Base-by-base conservation (phyloP, 1,139 yeast species). In the Kurtzmaniella natalensis region DNA sequence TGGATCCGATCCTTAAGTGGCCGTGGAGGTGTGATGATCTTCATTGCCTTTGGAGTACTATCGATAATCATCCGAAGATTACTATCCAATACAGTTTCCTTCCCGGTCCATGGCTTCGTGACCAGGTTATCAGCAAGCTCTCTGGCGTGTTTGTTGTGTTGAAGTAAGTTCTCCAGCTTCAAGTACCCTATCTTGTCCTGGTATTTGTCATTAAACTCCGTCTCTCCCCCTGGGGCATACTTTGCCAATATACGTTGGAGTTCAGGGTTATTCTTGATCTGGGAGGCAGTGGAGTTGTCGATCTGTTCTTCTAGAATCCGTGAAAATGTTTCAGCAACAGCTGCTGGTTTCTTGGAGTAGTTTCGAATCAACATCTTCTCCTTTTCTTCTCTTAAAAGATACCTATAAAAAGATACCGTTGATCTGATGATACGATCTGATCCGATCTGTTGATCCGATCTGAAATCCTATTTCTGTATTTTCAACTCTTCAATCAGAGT, bases 31-130 rank as follows among this genome's bases (percentile, higher is more conserved):
- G 60, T 51, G 3, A 57, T 44, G 11, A 62, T 42, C 9, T 59
- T 36, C 27, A 69, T 43, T 1, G 78, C 76, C 41, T 71, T 75
- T 17, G 80, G 72, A 6, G 66, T 60, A 48, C 57, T 47, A 35
- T 85, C 95, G 15, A 72, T 56, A 3, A 83, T 52, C 88, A 82
- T 80, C 28, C 95, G 56, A 21, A 74, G 48, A 19, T 71, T 70
- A 2, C 78, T 59, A 41, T 81, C 88, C 2, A 55, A 44, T 0
- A 50, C 47, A 1, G 63, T 43, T 45, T 85, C 94, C 1, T 60
- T 51, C 0, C 95, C 95, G 0, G 59, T 61, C 95, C 95, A 87
- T 0, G 89, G 86, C 18, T 47, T 46, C 0, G 74, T 50, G 35
- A 61, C 50, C 20, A 55, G 47, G 1, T 59, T 41, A 24, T 46